Conservation (phyloP, 345 rosid species). For the Luvunga scandens region DNA sequence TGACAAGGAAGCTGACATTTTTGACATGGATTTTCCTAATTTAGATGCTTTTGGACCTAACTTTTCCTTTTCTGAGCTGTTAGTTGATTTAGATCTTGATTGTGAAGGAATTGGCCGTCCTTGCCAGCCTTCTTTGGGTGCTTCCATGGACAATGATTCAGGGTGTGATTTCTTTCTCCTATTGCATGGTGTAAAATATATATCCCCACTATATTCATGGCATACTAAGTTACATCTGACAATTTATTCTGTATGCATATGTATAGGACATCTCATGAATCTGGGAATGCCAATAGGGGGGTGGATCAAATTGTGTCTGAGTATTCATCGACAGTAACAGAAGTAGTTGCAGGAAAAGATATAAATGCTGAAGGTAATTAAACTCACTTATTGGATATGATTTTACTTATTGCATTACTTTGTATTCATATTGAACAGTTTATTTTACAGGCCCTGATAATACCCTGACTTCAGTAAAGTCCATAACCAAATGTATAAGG, state of each 20-base stretch:
- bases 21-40: slow-evolving; percentile 61
- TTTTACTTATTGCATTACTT: neutral
- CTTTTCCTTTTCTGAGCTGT: slow-evolving; percentile 61
- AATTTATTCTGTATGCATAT: neutral
- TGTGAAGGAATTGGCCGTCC: slow-evolving; percentile 36
- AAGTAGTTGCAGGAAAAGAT: slow-evolving; percentile 40
- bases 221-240: slow-evolving; percentile 9
- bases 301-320: slow-evolving; percentile 43
- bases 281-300: slow-evolving; percentile 36
- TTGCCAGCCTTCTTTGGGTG: slow-evolving; percentile 34
- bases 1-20: slow-evolving; percentile 53
- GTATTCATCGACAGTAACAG: slow-evolving; percentile 41
- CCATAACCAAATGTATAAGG: slow-evolving; percentile 57
- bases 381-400: slow-evolving; percentile 5
- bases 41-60: slow-evolving; percentile 63
- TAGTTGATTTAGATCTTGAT: slow-evolving; percentile 69
- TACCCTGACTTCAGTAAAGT: slow-evolving; percentile 48
- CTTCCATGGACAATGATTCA: slow-evolving; percentile 28
- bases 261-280: slow-evolving; percentile 49
- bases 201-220: neutral
- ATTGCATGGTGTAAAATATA: neutral
- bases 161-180: slow-evolving; percentile 30
- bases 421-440: neutral
- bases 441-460: slow-evolving; percentile 45
- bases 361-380: slow-evolving; percentile 35